These are phyloP conservation scores for Astrocystis sublimbata DNA, from an alignment of 495 filamentous ascomycete species.

Conservation along the genomic window DNA sequence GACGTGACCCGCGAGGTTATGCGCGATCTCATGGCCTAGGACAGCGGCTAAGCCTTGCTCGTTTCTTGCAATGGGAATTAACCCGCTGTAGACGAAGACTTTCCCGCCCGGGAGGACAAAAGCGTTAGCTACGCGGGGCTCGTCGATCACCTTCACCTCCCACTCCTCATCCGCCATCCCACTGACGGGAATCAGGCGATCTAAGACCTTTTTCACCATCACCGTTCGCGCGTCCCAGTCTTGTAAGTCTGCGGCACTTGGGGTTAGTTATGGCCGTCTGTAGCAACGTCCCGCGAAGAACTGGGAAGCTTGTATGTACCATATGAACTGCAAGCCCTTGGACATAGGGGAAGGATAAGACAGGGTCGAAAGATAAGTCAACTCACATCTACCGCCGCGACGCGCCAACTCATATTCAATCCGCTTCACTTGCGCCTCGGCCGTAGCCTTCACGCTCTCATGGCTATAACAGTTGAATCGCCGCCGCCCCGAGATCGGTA, in stretches of 20 bases:
- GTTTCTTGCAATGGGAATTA: constrained; percentile 68
- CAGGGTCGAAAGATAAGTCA: too few relatives aligned
- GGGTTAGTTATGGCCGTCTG: too few relatives aligned
- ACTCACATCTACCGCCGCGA: constrained; percentile 29
- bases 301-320: too few relatives aligned
- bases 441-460: constrained; percentile 54
- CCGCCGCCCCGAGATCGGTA: constrained; percentile 75
- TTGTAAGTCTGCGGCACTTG: too few relatives aligned
- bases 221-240: constrained; percentile 41
- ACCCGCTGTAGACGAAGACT: constrained; percentile 88
- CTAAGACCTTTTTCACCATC: constrained; percentile 68
- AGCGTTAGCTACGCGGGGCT: constrained; percentile 63
- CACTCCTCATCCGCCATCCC: constrained; percentile 64
- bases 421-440: constrained; percentile 52
- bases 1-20: constrained; percentile 78
- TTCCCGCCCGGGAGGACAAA: constrained; percentile 93
- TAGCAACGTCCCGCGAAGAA: too few relatives aligned
- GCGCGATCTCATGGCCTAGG: constrained; percentile 92
- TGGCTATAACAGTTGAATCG: constrained; percentile 78
- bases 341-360: too few relatives aligned
- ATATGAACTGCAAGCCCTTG: too few relatives aligned
- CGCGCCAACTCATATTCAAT: constrained; percentile 48
- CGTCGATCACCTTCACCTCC: constrained; percentile 85
- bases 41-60: constrained; percentile 83
- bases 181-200: constrained; percentile 67